phyloP scores from a whole-genome alignment of 2,329 filamentous ascomycete species.

The Penicillium brasilianum region DNA sequence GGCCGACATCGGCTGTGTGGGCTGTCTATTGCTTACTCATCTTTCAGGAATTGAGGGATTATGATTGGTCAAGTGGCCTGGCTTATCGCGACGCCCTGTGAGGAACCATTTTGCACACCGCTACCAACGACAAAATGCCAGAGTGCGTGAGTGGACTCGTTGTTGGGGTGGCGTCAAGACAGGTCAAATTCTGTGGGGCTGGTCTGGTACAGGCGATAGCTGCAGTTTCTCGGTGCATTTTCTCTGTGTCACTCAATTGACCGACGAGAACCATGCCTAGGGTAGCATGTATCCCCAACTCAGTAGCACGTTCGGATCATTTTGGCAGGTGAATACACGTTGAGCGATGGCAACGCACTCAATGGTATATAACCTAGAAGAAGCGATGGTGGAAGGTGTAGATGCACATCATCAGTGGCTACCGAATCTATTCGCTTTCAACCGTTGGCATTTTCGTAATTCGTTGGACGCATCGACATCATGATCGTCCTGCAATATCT shows the following conservation, averaged over 20 bases:
- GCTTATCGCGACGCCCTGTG: not conserved
- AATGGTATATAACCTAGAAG: not conserved
- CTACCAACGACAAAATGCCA: not conserved
- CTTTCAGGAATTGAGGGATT: not conserved
- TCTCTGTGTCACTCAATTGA: conserved; percentile 10
- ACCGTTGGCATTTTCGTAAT: not conserved
- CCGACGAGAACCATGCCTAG: not conserved
- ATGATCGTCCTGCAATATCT: conserved; percentile 23
- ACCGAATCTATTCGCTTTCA: not conserved
- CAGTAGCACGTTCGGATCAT: conserved; percentile 2
- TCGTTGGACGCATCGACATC: not conserved
- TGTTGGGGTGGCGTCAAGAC: not conserved
- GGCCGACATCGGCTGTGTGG: conserved; percentile 24
- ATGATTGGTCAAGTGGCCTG: conserved; percentile 6
- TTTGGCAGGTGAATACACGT: not conserved
- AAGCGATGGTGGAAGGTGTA: not conserved
- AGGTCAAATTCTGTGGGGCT: not conserved
- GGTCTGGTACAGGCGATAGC: not conserved
- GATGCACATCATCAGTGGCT: not conserved
- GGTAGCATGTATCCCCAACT: not conserved
- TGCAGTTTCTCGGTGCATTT: conserved; percentile 9
- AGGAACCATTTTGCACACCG: conserved; percentile 8
- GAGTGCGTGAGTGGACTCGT: not conserved
- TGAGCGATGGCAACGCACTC: not conserved
- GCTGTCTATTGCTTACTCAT: conserved; percentile 6